Conservation (phyloP, 495 filamentous ascomycete species). For the Penicillium bialowiezense region DNA sequence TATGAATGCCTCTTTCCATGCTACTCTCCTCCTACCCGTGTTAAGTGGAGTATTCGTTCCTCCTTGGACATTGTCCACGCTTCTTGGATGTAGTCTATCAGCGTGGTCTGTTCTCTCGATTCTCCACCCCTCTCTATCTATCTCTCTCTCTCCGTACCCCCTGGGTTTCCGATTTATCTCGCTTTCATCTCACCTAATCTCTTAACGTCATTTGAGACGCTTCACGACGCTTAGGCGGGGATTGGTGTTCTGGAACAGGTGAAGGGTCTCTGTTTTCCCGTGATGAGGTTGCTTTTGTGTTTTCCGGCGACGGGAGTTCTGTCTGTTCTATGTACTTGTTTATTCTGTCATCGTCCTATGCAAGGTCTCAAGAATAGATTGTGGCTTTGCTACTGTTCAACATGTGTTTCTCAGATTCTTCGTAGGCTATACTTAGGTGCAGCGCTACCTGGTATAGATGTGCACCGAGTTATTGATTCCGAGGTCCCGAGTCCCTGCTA, state of each 20-base stretch:
- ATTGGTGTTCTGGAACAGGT: constrained; percentile 35
- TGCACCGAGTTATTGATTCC: neutral
- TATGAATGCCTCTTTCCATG: constrained; percentile 13
- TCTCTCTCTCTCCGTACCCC: constrained; percentile 6
- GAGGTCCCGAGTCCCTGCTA: too few species aligned
- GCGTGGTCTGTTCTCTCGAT: constrained; percentile 7
- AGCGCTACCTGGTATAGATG: neutral
- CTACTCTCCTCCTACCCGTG: constrained; percentile 6
- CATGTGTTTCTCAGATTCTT: neutral
- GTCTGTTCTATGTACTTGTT: constrained; percentile 23
- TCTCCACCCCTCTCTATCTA: constrained; percentile 4
- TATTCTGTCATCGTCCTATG: constrained; percentile 16
- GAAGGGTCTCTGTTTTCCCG: constrained; percentile 16
- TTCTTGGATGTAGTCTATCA: constrained; percentile 24
- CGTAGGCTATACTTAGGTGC: neutral
- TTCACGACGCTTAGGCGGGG: constrained; percentile 29
- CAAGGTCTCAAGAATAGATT: constrained; percentile 24
- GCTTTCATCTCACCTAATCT: constrained; percentile 33
- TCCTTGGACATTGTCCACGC: constrained; percentile 1
- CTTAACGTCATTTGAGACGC: constrained; percentile 28
- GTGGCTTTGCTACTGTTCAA: constrained; percentile 17
- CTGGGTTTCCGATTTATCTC: constrained; percentile 25
- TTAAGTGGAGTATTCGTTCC: constrained; percentile 14
- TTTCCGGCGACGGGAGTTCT: constrained; percentile 28
- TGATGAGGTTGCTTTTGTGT: constrained; percentile 24